Conservation (phyloP, 495 filamentous ascomycete species). For the Hypoxylon perforatum region DNA sequence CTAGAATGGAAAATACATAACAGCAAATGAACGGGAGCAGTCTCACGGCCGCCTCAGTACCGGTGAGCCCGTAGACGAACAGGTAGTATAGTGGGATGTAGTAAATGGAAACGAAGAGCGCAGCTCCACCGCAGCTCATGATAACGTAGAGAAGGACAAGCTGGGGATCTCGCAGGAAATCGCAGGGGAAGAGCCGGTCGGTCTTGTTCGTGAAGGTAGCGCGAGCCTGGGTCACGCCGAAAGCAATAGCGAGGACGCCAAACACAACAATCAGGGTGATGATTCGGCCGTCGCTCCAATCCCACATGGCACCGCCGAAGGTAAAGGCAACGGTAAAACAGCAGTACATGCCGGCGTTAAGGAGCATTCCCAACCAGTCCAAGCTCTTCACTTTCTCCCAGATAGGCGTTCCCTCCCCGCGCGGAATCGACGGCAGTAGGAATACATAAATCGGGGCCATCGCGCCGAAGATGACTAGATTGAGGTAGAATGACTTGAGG, state of each 20-base stretch:
- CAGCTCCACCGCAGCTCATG: constrained; percentile 23
- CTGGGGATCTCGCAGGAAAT: constrained; percentile 43
- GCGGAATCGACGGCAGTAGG: constrained; percentile 57
- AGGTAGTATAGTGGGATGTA: constrained; percentile 60
- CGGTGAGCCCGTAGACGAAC: constrained; percentile 50
- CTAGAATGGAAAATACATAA: constrained; percentile 50
- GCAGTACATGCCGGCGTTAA: constrained; percentile 47
- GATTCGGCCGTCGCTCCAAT: constrained; percentile 56
- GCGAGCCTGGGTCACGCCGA: constrained; percentile 58
- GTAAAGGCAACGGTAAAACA: constrained; percentile 54
- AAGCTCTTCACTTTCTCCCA: constrained; percentile 47
- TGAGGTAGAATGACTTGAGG: constrained; percentile 67
- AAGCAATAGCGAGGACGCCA: constrained; percentile 57
- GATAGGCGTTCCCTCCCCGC: constrained; percentile 47
- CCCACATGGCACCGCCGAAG: constrained; percentile 52
- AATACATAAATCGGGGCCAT: constrained; percentile 65
- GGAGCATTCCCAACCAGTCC: constrained; percentile 51
- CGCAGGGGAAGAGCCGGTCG: constrained; percentile 61
- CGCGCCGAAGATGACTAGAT: constrained; percentile 63
- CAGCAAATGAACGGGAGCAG: constrained; percentile 63
- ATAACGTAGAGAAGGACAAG: neutral
- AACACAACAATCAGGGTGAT: constrained; percentile 61
- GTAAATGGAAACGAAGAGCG: constrained; percentile 55
- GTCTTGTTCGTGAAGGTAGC: constrained; percentile 53
- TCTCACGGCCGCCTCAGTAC: constrained; percentile 49